These are phyloP conservation scores for Fragaria ananassa DNA, from an alignment of 306 rosid species.

Conservation along the genomic window DNA sequence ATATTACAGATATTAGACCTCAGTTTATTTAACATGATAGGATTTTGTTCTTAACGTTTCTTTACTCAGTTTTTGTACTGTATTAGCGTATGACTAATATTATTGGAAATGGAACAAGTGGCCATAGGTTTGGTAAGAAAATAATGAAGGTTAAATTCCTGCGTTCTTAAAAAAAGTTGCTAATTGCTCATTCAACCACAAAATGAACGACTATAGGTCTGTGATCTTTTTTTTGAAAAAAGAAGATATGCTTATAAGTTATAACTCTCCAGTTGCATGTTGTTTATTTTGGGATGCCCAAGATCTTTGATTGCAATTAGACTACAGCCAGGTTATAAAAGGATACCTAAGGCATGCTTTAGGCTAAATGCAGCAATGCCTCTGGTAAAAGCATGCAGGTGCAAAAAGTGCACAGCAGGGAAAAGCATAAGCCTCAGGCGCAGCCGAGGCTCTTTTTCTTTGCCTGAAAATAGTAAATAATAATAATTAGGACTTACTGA, in stretches of 20 bases:
- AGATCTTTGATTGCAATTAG: background rate
- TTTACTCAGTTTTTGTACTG: background rate
- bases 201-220: background rate
- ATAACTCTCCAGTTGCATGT: background rate
- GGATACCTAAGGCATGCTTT: background rate
- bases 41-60: background rate
- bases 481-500: no score
- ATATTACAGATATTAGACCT: background rate
- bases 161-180: background rate
- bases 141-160: background rate
- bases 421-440: background rate
- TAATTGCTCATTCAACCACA: background rate
- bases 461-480: background rate
- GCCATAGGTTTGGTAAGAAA: background rate
- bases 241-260: background rate
- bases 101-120: background rate
- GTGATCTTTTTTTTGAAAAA: background rate
- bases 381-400: background rate
- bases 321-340: background rate
- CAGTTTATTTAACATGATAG: background rate
- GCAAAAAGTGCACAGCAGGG: background rate
- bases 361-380: background rate
- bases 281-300: background rate
- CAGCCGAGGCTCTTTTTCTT: no score
- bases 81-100: background rate